Evolutionary conservation across 768 basidiomycete genomes (phyloP).

Genomic region (Naganishia onofrii): DNA sequence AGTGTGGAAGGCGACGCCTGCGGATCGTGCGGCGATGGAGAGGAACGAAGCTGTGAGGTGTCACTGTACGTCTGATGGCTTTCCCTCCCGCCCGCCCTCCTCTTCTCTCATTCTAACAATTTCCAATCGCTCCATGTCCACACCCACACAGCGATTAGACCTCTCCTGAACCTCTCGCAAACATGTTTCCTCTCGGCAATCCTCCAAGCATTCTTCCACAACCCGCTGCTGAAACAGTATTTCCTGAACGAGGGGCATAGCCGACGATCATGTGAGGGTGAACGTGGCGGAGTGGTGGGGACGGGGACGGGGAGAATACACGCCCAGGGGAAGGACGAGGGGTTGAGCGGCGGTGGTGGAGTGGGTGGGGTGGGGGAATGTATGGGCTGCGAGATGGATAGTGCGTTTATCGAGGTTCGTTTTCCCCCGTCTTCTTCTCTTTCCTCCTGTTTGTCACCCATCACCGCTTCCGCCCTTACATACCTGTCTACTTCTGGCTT

Average conservation of each 20-base stretch:
- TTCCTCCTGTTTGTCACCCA: too few relatives aligned
- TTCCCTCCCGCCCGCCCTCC: neutral
- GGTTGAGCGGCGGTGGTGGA: conserved; percentile 51
- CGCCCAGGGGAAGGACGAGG: conserved; percentile 43
- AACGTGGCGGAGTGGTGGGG: neutral
- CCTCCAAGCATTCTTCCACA: conserved; percentile 82
- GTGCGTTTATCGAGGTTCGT: conserved; percentile 53
- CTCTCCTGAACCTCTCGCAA: conserved; percentile 81
- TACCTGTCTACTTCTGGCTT: too few relatives aligned
- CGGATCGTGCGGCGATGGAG: neutral
- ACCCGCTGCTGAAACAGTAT: conserved; percentile 81
- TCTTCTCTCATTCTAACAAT: neutral
- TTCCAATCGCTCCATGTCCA: too few relatives aligned
- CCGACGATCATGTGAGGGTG: conserved; percentile 54
- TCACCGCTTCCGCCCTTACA: too few relatives aligned
- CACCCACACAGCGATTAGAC: conserved; percentile 64
- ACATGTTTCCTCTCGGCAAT: conserved; percentile 93
- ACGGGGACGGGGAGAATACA: conserved; percentile 51
- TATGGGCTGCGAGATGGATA: conserved; percentile 92
- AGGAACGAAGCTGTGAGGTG: conserved; percentile 52
- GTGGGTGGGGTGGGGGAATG: conserved; percentile 55
- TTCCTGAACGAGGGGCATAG: conserved; percentile 91
- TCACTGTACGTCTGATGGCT: conserved; percentile 55
- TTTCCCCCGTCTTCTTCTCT: neutral
- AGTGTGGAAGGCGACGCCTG: conserved; percentile 9